Evolutionary conservation across 306 rosid genomes (phyloP).

Genomic region (Trifolium repens): DNA sequence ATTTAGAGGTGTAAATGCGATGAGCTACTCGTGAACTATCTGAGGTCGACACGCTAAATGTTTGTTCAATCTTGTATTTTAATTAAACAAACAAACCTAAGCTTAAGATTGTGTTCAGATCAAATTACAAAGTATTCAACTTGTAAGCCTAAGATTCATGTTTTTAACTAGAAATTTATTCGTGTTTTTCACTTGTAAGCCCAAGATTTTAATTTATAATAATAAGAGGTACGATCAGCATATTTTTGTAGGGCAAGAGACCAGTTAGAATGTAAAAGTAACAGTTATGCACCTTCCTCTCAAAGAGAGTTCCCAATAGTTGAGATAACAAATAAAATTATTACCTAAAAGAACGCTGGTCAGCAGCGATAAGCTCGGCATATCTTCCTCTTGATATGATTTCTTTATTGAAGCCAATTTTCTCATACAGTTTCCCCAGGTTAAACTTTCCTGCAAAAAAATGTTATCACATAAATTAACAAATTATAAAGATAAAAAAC

Average conservation of each 20-base stretch:
- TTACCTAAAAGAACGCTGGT: conserved; percentile 90
- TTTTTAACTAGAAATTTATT: no score
- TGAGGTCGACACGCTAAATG: not conserved
- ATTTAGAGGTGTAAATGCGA: not conserved
- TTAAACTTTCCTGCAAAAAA: conserved; percentile 72
- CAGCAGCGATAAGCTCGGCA: conserved; percentile 86
- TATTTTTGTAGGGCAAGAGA: not conserved
- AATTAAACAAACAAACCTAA: not conserved
- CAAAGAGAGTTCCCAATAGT: conserved; percentile 7
- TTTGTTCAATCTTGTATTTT: not conserved
- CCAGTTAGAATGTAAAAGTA: conserved; percentile 16
- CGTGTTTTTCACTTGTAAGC: no score
- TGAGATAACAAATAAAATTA: conserved; percentile 35
- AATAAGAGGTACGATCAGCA: not conserved
- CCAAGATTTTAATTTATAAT: not conserved
- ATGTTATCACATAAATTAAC: conserved; percentile 18
- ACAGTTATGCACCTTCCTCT: not conserved
- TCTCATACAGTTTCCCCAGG: conserved; percentile 88
- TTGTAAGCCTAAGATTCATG: not conserved
- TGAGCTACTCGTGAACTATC: not conserved
- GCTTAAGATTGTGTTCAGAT: not conserved
- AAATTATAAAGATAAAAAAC: conserved; percentile 9
- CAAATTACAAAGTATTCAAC: not conserved
- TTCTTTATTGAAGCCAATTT: conserved; percentile 94
- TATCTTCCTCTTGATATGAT: conserved; percentile 87